Evolutionary conservation across 805 yeast genomes (phyloP).

Genomic region (Nakazawaea sp.): DNA sequence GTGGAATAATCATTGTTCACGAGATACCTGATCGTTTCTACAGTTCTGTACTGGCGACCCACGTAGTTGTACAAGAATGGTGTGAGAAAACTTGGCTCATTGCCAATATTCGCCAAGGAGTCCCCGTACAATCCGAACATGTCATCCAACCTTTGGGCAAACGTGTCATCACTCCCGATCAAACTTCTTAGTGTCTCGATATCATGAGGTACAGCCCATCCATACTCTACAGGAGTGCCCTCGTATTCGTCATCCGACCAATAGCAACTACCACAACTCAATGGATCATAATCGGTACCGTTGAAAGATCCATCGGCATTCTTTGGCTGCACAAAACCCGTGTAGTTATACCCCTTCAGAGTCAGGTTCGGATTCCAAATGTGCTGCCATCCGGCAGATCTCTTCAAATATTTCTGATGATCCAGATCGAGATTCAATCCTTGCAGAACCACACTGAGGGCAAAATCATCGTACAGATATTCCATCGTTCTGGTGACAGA

Average conservation of each 20-base stretch:
- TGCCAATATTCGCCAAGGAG: slow-evolving; percentile 26
- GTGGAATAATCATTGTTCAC: slow-evolving; percentile 20
- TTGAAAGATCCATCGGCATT: slow-evolving; percentile 23
- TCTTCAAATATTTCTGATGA: slow-evolving; percentile 21
- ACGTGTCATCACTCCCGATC: slow-evolving; percentile 22
- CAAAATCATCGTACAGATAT: slow-evolving; percentile 29
- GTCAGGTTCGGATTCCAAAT: slow-evolving; percentile 26
- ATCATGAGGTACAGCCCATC: slow-evolving; percentile 30
- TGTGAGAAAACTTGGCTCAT: slow-evolving; percentile 30
- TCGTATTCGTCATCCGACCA: slow-evolving; percentile 28
- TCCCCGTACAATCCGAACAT: slow-evolving; percentile 25
- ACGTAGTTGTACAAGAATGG: slow-evolving; percentile 27
- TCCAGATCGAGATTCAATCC: slow-evolving; percentile 20
- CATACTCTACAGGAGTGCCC: slow-evolving; percentile 27
- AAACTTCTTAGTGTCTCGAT: slow-evolving; percentile 19
- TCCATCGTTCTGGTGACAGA: slow-evolving; percentile 29
- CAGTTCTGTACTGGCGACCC: slow-evolving; percentile 22
- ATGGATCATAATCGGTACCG: slow-evolving; percentile 21
- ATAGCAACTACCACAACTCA: slow-evolving; percentile 27
- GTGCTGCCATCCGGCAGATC: slow-evolving; percentile 29
- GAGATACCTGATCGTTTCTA: slow-evolving; percentile 23
- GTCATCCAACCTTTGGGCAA: slow-evolving; percentile 25
- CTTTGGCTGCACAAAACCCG: slow-evolving; percentile 28
- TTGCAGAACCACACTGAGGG: slow-evolving; percentile 25
- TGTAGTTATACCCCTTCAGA: slow-evolving; percentile 16